Evolutionary conservation across 2,329 filamentous ascomycete species (phyloP).

Genomic region (Penicillium sp.): DNA sequence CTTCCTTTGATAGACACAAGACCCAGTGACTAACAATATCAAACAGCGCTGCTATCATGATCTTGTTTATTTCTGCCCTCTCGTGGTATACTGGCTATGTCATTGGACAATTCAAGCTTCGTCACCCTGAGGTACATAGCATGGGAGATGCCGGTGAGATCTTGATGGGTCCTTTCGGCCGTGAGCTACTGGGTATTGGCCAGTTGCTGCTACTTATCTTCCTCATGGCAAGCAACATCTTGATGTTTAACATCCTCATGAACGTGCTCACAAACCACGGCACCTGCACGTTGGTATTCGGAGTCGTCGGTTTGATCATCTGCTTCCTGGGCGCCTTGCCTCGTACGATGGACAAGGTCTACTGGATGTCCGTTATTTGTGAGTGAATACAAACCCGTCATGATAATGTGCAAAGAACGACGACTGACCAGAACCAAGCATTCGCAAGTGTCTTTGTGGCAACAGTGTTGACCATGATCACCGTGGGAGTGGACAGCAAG

Average conservation of each 20-base stretch:
- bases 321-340: conserved; percentile 59
- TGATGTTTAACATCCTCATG: conserved; percentile 66
- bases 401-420: neutral
- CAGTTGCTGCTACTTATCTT: conserved; percentile 64
- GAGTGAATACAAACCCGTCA: conserved; percentile 9
- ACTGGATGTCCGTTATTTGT: conserved; percentile 59
- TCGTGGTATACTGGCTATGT: conserved; percentile 59
- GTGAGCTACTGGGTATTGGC: conserved; percentile 59
- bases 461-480: conserved; percentile 63
- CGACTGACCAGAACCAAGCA: conserved; percentile 34
- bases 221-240: conserved; percentile 65
- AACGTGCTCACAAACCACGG: conserved; percentile 60
- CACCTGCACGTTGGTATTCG: conserved; percentile 61
- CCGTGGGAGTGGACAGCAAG: conserved; percentile 54
- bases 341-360: conserved; percentile 59
- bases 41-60: conserved; percentile 49
- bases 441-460: conserved; percentile 62
- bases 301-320: conserved; percentile 55
- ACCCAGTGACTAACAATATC: neutral
- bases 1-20: neutral
- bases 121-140: conserved; percentile 57
- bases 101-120: conserved; percentile 56
- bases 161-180: conserved; percentile 59
- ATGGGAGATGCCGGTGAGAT: conserved; percentile 65
- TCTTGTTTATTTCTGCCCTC: conserved; percentile 52